Percentiles rank a stretch among this genome's conserved stretches.
These are phyloP conservation scores for Diplodia sapinea DNA, from an alignment of 2,329 filamentous ascomycete genomes.

Conservation along the genomic window DNA sequence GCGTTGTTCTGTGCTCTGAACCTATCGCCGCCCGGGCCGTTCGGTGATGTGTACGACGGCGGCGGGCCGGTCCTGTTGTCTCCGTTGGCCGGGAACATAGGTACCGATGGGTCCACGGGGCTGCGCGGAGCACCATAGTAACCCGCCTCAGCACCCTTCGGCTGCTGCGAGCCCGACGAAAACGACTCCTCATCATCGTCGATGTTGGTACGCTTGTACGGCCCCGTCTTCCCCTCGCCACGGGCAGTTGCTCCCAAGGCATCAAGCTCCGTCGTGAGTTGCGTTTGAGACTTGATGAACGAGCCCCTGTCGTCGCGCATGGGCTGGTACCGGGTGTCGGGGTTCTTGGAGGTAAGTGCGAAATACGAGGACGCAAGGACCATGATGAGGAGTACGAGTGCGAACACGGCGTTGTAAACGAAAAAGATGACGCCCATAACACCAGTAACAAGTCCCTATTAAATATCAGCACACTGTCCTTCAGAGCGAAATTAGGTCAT, in stretches of 20 bases:
- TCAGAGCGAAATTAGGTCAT: background rate
- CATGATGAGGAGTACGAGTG: constrained; percentile 80
- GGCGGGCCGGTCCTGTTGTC: constrained; percentile 42
- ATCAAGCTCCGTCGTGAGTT: constrained; percentile 87
- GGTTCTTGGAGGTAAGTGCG: constrained; percentile 88
- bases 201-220: constrained; percentile 64
- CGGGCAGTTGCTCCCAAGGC: constrained; percentile 87
- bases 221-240: constrained; percentile 66
- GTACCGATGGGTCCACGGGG: constrained; percentile 55
- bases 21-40: constrained; percentile 40
- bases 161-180: constrained; percentile 61
- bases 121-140: constrained; percentile 54
- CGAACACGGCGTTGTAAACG: constrained; percentile 82
- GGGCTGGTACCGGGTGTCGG: constrained; percentile 91
- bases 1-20: constrained; percentile 59
- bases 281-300: constrained; percentile 95
- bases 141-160: constrained; percentile 49
- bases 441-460: constrained; percentile 76
- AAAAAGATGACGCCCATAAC: constrained; percentile 90
- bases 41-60: constrained; percentile 46
- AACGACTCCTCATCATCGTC: constrained; percentile 75
- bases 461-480: constrained; percentile 32
- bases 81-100: constrained; percentile 54
- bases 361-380: constrained; percentile 78
- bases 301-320: constrained; percentile 96